A percentile compares a stretch with the other conserved stretches of the same genome.
Evolutionary conservation across 225 moss, liverwort and hornwort species (phyloP).

Genomic region (Pseudoscleropodium purum): DNA sequence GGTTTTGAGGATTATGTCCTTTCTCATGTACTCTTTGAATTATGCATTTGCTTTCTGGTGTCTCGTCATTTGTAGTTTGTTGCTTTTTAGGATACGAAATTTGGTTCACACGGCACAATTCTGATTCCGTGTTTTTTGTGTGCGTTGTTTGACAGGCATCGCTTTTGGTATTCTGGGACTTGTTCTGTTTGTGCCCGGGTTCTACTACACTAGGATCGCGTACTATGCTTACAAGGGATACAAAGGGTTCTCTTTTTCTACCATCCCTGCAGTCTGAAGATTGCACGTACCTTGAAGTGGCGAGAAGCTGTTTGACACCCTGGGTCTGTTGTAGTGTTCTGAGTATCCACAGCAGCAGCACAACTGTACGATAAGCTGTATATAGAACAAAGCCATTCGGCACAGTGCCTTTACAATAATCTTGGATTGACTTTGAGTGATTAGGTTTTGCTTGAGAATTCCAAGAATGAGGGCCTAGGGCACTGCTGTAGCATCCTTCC

Average conservation of each 20-base stretch:
- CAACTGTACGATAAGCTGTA: neutral
- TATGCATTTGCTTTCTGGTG: neutral
- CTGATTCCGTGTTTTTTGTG: neutral
- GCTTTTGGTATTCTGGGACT: conserved; percentile 69
- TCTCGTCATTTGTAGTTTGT: neutral
- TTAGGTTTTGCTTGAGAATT: neutral
- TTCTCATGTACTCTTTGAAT: neutral
- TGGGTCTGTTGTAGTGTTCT: neutral
- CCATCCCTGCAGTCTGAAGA: conserved; percentile 59
- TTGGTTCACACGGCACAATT: neutral
- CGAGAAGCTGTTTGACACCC: neutral
- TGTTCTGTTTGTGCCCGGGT: conserved; percentile 69
- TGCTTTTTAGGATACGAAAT: neutral
- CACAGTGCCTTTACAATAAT: neutral
- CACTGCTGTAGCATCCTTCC: neutral
- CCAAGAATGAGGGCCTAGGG: neutral
- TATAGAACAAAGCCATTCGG: neutral
- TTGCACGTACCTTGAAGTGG: neutral
- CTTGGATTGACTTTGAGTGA: neutral
- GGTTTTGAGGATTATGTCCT: neutral
- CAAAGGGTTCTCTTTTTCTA: conserved; percentile 81
- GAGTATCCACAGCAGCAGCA: neutral
- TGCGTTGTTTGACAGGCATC: conserved; percentile 36
- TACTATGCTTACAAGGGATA: conserved; percentile 88
- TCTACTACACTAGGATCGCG: conserved; percentile 79